A percentile compares a stretch with the other conserved stretches of the same genome.
Evolutionary conservation across 2,329 filamentous ascomycete genomes (phyloP).

Genomic region (Septoria linicola): DNA sequence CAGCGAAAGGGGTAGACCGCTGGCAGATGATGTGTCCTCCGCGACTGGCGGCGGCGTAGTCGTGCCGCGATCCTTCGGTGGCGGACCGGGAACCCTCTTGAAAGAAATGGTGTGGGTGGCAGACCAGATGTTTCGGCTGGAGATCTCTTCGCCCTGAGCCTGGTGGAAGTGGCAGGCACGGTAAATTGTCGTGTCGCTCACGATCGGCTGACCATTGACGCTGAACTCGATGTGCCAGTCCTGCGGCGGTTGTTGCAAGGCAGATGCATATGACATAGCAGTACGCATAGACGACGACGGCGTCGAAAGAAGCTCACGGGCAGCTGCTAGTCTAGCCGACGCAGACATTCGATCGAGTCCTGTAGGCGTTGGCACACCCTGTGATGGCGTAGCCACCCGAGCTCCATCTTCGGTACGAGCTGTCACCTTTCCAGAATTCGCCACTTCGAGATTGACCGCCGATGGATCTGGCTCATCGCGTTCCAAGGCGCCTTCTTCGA

Average conservation of each 20-base stretch:
- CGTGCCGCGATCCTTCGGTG: slow-evolving; percentile 68
- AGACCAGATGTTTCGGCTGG: slow-evolving; percentile 81
- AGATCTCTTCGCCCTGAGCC: slow-evolving; percentile 61
- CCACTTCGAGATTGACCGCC: slow-evolving; percentile 88
- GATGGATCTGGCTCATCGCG: slow-evolving; percentile 76
- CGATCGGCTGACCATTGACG: slow-evolving; percentile 76
- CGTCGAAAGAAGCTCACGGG: slow-evolving; percentile 41
- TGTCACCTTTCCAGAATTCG: slow-evolving; percentile 80
- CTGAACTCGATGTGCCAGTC: slow-evolving; percentile 99
- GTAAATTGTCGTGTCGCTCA: slow-evolving; percentile 93
- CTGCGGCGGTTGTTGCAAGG: slow-evolving; percentile 74
- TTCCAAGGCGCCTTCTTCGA: slow-evolving; percentile 80
- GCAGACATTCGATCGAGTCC: slow-evolving; percentile 35
- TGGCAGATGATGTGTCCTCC: slow-evolving; percentile 48
- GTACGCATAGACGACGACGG: slow-evolving; percentile 56
- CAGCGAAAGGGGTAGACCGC: slow-evolving; percentile 72
- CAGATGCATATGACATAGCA: slow-evolving; percentile 77
- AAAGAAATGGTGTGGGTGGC: slow-evolving; percentile 89
- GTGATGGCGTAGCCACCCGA: slow-evolving; percentile 76
- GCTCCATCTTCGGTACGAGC: slow-evolving; percentile 91
- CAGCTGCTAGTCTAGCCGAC: slow-evolving; percentile 35
- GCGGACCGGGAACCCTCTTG: slow-evolving; percentile 77
- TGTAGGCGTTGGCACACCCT: slow-evolving; percentile 45
- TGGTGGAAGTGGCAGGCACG: slow-evolving; percentile 80
- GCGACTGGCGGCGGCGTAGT: slow-evolving; percentile 53